Conservation (phyloP, 139 green algal genomes). For the Diplosphaera chodatii region DNA sequence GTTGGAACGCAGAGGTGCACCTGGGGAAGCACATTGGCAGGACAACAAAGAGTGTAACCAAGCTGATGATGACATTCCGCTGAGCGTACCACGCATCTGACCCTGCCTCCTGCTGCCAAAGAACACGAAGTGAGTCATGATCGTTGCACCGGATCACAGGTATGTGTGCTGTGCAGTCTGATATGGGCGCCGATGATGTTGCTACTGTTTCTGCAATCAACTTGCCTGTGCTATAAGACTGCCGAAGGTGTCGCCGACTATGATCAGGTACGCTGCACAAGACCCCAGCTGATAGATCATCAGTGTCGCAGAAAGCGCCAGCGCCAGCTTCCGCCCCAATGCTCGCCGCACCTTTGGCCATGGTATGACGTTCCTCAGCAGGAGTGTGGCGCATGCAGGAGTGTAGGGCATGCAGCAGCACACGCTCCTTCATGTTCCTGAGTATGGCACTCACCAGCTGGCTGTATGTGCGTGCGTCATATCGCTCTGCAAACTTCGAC, state of each 20-base stretch:
- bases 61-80: slow-evolving; percentile 20
- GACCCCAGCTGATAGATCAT: slow-evolving; percentile 60
- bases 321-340: slow-evolving; percentile 46
- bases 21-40: slow-evolving; percentile 55
- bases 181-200: too few relatives aligned
- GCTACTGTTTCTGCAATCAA: too few relatives aligned
- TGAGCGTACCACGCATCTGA: slow-evolving; percentile 10
- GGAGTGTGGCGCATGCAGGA: too few relatives aligned
- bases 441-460: slow-evolving; percentile 22
- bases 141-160: too few relatives aligned
- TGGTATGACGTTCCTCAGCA: too few relatives aligned
- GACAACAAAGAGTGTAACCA: slow-evolving; percentile 20
- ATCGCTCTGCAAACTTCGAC: slow-evolving; percentile 39
- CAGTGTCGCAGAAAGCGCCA: slow-evolving; percentile 37
- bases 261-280: slow-evolving; percentile 63
- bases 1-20: too few relatives aligned
- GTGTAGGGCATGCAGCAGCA: too few relatives aligned
- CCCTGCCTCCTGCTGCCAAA: neutral
- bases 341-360: slow-evolving; percentile 43
- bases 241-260: slow-evolving; percentile 62
- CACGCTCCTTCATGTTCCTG: too few relatives aligned
- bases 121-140: too few relatives aligned
- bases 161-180: too few relatives aligned
- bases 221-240: slow-evolving; percentile 16
- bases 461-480: slow-evolving; percentile 36